Evolutionary conservation across 495 filamentous ascomycete species (phyloP), one percentile per base, ranked within the genome.

Genomic region (Aspergillus egyptiacus): DNA sequence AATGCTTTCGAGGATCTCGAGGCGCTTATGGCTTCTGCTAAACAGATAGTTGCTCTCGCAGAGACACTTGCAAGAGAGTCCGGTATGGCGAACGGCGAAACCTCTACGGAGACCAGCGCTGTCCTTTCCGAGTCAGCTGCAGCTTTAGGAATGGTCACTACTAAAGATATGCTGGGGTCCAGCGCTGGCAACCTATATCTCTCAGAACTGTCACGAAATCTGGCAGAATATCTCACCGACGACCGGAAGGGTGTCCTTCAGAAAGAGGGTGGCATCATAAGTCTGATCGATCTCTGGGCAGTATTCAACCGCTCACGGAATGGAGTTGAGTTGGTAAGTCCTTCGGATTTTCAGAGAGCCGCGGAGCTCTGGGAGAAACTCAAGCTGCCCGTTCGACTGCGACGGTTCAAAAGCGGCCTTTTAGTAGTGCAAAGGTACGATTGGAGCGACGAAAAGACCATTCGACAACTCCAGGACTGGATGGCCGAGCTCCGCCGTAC

Each of bases 1-100:
- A 88, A 81, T 58, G 90, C 94, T 2, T 97, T 98, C 59, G 93
- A 97, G 59, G 93, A 99, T 63, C 77, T 99, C 11, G 91, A 96
- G 60, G 90, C 94, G 2, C 77, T 99, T 34, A 97, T 96, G 91
- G 87, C 89, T 3, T 95, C 89, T 8, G 93, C 94, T 6, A 96
- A 96, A 61, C 86, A 97, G 57, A 86, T 99, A 37, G 83, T 97
- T 18, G 89, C 89, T 5, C 82, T 98, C 23, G 93, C 93, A 3
- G 93, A 97, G 65, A 84, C 77, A 8, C 89, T 99, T 50, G 82
- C 88, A 7, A 76, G 79, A 11, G 83, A 88, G 55, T 78, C 78
- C 7, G 80, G 81, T 13, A 70, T 74, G 60, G 64, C 75, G 27
- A 71, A 69, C 14, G 78, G 63, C 38, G 81, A 75, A 23, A 77